Evolutionary conservation across 805 yeast genomes (phyloP).

Genomic region (Tetrapisispora taiwanensis): DNA sequence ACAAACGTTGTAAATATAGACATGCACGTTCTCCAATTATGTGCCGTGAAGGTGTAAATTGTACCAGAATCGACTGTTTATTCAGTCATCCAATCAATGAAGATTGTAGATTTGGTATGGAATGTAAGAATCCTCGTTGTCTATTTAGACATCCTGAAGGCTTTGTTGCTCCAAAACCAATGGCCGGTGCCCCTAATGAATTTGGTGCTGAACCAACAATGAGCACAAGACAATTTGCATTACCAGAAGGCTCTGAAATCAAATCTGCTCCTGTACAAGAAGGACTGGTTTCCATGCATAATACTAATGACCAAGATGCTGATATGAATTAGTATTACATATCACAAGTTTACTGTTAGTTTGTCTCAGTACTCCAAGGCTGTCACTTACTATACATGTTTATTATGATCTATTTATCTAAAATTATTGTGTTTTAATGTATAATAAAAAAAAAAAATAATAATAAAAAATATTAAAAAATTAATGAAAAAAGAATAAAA

Average conservation of each 20-base stretch:
- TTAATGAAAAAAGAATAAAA: slow-evolving; percentile 3
- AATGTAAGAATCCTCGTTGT: slow-evolving; percentile 66
- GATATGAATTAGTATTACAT: slow-evolving; percentile 13
- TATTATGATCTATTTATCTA: neutral
- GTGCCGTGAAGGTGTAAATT: slow-evolving; percentile 74
- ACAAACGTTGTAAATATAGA: slow-evolving; percentile 68
- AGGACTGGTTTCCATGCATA: slow-evolving; percentile 18
- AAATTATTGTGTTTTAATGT: neutral
- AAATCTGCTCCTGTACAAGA: slow-evolving; percentile 53
- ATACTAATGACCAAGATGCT: slow-evolving; percentile 18
- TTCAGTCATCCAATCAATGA: slow-evolving; percentile 76
- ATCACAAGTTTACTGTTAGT: too few species aligned
- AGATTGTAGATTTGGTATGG: slow-evolving; percentile 68
- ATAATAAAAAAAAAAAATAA: slow-evolving; percentile 2
- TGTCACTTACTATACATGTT: neutral
- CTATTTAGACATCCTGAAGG: slow-evolving; percentile 74
- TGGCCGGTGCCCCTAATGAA: slow-evolving; percentile 24
- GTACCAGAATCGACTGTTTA: slow-evolving; percentile 71
- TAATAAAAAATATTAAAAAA: slow-evolving; percentile 6
- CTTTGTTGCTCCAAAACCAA: slow-evolving; percentile 33
- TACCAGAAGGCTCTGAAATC: slow-evolving; percentile 61
- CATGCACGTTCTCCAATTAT: slow-evolving; percentile 66
- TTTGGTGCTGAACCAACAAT: slow-evolving; percentile 28
- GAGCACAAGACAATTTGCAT: slow-evolving; percentile 62
- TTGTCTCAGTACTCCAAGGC: too few species aligned